A percentile compares a stretch with the other conserved stretches of the same genome.
phyloP scores from a whole-genome alignment of 1,139 yeast species.

The Diutina mesorugosa region DNA sequence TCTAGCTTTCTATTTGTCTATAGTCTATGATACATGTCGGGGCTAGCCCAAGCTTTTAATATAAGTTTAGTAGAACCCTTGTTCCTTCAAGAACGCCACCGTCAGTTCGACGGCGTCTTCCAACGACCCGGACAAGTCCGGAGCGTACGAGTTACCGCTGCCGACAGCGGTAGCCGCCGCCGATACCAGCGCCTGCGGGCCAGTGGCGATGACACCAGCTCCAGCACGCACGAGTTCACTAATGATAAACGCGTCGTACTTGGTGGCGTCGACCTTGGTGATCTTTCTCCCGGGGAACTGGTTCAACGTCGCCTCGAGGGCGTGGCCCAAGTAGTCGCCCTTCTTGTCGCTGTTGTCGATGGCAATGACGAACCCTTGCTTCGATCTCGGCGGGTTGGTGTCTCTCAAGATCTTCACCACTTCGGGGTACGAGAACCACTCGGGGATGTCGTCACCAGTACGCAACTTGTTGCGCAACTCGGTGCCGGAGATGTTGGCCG shows the following conservation, averaged over 20 bases:
- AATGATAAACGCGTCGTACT: slow-evolving; percentile 42
- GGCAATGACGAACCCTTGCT: slow-evolving; percentile 76
- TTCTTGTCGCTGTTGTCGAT: slow-evolving; percentile 27
- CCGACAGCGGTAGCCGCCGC: slow-evolving; percentile 12
- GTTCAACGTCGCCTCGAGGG: slow-evolving; percentile 80
- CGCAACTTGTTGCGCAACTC: slow-evolving; percentile 81
- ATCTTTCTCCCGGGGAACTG: slow-evolving; percentile 83
- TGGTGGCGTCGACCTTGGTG: slow-evolving; percentile 45
- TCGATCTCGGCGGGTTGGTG: slow-evolving; percentile 82
- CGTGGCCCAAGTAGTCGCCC: slow-evolving; percentile 50
- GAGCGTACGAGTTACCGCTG: background rate
- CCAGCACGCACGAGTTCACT: slow-evolving; percentile 84
- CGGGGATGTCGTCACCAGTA: slow-evolving; percentile 83
- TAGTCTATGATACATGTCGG: background rate
- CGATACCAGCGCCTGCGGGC: slow-evolving; percentile 35
- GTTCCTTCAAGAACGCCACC: slow-evolving; percentile 57
- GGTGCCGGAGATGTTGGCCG: slow-evolving; percentile 90
- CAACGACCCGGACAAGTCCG: background rate
- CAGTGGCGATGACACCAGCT: slow-evolving; percentile 61
- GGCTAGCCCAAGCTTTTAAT: background rate
- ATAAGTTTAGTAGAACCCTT: slow-evolving; percentile 44
- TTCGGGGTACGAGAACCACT: slow-evolving; percentile 96
- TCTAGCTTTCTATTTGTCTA: background rate
- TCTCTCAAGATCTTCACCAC: slow-evolving; percentile 86
- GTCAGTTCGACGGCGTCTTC: slow-evolving; percentile 13